Evolutionary conservation across 1,284 basidiomycete species (phyloP).

Genomic region (Sanghuangporus weigelae): DNA sequence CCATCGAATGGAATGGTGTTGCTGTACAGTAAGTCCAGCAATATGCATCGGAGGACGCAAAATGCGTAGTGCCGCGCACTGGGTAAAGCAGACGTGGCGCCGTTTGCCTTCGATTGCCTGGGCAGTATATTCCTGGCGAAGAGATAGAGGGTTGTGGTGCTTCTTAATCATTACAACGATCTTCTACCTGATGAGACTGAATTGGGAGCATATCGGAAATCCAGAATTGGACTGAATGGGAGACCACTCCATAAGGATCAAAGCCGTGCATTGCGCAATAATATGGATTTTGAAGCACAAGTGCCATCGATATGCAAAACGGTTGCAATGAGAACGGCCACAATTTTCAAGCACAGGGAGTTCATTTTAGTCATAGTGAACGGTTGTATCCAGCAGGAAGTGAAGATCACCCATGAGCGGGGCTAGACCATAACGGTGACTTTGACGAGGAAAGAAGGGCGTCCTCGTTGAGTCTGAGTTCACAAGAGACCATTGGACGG

Average conservation of each 20-base stretch:
- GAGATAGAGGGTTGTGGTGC: not conserved
- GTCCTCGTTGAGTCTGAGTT: not conserved
- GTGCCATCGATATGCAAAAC: too few relatives aligned
- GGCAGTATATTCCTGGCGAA: not conserved
- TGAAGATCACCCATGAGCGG: not conserved
- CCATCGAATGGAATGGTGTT: not conserved
- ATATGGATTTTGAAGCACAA: too few relatives aligned
- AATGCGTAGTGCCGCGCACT: too few relatives aligned
- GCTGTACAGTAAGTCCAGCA: too few relatives aligned
- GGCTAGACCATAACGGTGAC: not conserved
- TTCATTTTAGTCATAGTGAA: too few relatives aligned
- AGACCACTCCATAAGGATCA: not conserved
- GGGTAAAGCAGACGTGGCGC: too few relatives aligned
- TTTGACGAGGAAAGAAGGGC: not conserved
- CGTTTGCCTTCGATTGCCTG: not conserved
- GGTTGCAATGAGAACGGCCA: too few relatives aligned
- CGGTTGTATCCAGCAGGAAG: not conserved
- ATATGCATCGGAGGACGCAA: too few relatives aligned
- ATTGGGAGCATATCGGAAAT: not conserved
- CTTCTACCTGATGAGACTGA: slow-evolving; percentile 2
- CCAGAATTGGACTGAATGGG: not conserved
- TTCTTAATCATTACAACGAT: slow-evolving; percentile 4
- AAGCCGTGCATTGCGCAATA: too few relatives aligned
- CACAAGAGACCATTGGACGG: not conserved
- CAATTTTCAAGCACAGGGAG: too few relatives aligned